These are phyloP conservation scores for Claviceps arundinis DNA, from an alignment of 2,329 filamentous ascomycete species.

Conservation along the genomic window DNA sequence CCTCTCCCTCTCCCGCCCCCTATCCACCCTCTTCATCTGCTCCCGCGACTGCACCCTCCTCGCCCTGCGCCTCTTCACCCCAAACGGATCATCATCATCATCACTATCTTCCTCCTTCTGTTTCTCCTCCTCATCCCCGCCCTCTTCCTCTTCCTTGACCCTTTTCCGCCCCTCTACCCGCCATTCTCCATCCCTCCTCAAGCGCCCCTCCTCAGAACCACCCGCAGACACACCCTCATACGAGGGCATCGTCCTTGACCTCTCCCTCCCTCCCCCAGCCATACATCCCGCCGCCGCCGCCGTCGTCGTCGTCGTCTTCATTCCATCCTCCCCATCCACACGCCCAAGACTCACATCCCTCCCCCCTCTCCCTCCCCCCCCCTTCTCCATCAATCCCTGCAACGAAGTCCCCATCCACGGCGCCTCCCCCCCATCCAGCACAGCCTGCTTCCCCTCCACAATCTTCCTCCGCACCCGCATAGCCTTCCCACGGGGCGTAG, in stretches of 20 bases:
- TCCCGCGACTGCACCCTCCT: conserved; percentile 19
- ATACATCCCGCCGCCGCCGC: conserved; percentile 8
- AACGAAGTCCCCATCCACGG: conserved; percentile 21
- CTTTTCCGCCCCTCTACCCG: not conserved
- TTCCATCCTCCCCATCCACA: not conserved
- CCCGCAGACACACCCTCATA: no score
- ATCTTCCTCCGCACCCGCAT: conserved; percentile 7
- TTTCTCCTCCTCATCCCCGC: not conserved
- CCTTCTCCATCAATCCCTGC: conserved; percentile 29
- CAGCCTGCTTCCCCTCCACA: conserved; percentile 12
- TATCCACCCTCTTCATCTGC: conserved; percentile 6
- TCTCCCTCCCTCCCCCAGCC: conserved; percentile 3
- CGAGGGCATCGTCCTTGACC: no score
- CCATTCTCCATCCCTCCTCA: not conserved
- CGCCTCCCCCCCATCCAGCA: conserved; percentile 5
- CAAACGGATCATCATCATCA: conserved; percentile 22
- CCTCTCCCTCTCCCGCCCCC: not conserved
- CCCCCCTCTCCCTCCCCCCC: conserved; percentile 15
- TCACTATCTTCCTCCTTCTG: conserved; percentile 7
- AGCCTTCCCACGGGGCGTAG: conserved; percentile 13
- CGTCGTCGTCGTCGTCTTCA: not conserved
- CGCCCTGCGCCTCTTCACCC: conserved; percentile 18
- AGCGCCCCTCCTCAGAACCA: not conserved
- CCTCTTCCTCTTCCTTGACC: not conserved
- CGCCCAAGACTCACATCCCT: conserved; percentile 7